Evolutionary conservation across 495 filamentous ascomycete species (phyloP), one percentile per base, ranked within the genome.

Genomic region (Aspergillus indologenus): DNA sequence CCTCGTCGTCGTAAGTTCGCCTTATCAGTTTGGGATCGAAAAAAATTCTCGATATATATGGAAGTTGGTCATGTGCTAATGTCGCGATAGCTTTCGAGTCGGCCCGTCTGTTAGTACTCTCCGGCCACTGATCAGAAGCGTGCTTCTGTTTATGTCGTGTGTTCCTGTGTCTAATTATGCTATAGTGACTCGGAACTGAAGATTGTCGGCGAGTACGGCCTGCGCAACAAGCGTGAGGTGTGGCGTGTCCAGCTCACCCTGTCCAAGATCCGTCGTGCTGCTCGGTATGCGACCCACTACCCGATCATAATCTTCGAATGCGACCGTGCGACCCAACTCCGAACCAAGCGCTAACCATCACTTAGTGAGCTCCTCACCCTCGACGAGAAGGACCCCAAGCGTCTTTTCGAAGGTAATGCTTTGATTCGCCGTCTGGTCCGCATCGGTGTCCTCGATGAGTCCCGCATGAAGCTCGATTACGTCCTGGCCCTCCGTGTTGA

Each of bases 391-490:
- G 95, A 98, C 83, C 94, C 94, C 73, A 98, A 98, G 86, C 91
- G 94, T 80, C 91, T 98, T 67, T 98, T 98, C 86, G 94, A 98
- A 85, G 94, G 94, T 78, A 98, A 98, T 80, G 94, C 94, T 76
- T 85, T 98, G 74, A 98, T 98, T 88, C 95, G 94, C 74, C 94
- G 94, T 87, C 91, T 98, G 58, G 95, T 98, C 69, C 95, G 94
- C 78, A 92, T 98, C 74, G 94, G 94, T 90, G 94, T 98, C 73
- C 90, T 98, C 76, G 94, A 98, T 76, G 94, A 98, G 85, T 89
- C 91, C 77, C 94, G 95, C 86, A 98, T 98, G 95, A 98, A 96
- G 89, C 92, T 98, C 83, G 94, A 98, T 95, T 98, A 98, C 90
- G 94, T 98, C 73, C 84, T 98, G 71, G 94, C 94, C 77, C 88